Conservation (phyloP, 768 basidiomycete species). For the Zangia roseola region DNA sequence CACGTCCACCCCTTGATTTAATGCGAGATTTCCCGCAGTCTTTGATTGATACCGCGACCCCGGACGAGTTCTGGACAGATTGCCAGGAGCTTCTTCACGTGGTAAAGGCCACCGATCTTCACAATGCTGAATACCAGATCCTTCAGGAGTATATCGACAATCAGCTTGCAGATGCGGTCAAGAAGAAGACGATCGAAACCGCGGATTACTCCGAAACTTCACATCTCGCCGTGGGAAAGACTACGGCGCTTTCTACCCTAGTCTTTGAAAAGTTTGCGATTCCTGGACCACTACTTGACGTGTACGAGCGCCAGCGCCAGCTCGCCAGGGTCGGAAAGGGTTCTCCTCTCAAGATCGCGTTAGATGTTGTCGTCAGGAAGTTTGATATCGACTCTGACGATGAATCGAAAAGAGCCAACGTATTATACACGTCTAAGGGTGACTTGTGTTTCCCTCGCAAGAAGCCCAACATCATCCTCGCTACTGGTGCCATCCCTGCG, state of each 20-base stretch:
- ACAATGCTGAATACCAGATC: slow-evolving; percentile 1
- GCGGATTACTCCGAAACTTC: not conserved
- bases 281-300: slow-evolving; percentile 12
- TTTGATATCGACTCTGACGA: slow-evolving; percentile 14
- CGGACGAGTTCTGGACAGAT: slow-evolving; percentile 5
- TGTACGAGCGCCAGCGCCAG: slow-evolving; percentile 16
- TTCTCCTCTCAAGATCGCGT: slow-evolving; percentile 17
- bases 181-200: too few species aligned
- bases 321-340: slow-evolving; percentile 9
- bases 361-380: slow-evolving; percentile 6
- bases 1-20: slow-evolving; percentile 5
- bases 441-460: slow-evolving; percentile 8
- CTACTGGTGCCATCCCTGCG: slow-evolving; percentile 21
- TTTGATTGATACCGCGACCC: not conserved
- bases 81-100: slow-evolving; percentile 5
- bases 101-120: not conserved
- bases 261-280: slow-evolving; percentile 20
- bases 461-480: slow-evolving; percentile 21
- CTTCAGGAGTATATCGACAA: slow-evolving; percentile 4
- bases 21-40: slow-evolving; percentile 19
- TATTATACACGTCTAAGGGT: slow-evolving; percentile 19
- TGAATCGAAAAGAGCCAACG: not conserved
- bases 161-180: not conserved
- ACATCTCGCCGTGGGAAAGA: slow-evolving; percentile 14
- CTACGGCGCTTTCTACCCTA: slow-evolving; percentile 4